A percentile compares a stretch with the other conserved stretches of the same genome.
Conservation (phyloP, 164 flowering plant species). For the Magnolia officinalis region DNA sequence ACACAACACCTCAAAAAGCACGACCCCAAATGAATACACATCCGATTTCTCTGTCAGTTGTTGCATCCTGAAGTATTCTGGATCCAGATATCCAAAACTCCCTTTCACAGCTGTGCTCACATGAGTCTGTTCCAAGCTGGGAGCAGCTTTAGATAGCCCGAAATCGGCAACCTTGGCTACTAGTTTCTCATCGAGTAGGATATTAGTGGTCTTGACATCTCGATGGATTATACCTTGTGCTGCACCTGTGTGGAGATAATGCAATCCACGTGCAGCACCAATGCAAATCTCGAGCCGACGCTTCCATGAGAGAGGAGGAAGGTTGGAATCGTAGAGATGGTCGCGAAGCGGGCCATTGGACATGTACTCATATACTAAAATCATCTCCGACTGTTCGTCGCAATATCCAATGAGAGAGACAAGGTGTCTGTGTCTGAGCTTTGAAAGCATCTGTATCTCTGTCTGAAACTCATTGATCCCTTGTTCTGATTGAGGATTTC, state of each 20-base stretch:
- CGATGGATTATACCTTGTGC: conserved; percentile 83
- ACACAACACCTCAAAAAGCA: conserved; percentile 86
- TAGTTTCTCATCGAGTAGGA: conserved; percentile 78
- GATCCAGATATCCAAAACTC: conserved; percentile 90
- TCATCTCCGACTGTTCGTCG: conserved; percentile 89
- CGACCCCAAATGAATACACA: conserved; percentile 93
- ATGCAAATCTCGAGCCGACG: conserved; percentile 92
- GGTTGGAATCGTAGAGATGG: conserved; percentile 81
- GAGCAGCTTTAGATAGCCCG: conserved; percentile 89
- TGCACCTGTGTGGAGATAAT: conserved; percentile 97
- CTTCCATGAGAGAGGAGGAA: conserved; percentile 79
- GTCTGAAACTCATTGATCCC: conserved; percentile 89
- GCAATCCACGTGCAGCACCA: conserved; percentile 94
- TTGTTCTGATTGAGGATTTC: conserved; percentile 88
- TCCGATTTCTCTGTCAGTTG: conserved; percentile 91
- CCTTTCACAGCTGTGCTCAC: conserved; percentile 96
- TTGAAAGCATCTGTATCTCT: conserved; percentile 93
- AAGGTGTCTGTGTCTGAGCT: conserved; percentile 91
- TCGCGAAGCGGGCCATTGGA: conserved; percentile 93
- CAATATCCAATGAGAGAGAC: conserved; percentile 93
- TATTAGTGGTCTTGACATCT: conserved; percentile 91
- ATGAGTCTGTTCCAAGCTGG: conserved; percentile 87
- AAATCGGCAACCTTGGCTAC: conserved; percentile 95
- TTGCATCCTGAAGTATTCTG: conserved; percentile 90
- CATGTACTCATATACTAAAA: conserved; percentile 91